Base-by-base conservation (phyloP, 139 green algal genomes). In the Coelastrella sp. region DNA sequence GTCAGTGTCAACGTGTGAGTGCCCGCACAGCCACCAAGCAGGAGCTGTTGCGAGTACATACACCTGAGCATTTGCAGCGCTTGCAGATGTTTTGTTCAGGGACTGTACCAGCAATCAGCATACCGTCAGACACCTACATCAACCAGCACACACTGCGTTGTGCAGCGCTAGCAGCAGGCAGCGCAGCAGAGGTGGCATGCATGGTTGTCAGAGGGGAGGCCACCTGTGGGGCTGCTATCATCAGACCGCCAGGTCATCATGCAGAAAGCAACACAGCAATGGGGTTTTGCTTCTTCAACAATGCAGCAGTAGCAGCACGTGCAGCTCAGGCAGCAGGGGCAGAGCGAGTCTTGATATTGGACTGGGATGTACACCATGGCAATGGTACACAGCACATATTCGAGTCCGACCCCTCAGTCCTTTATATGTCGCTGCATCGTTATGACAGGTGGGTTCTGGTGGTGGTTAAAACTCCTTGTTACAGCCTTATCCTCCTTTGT, bases 271-370 rank as follows among this genome's bases (percentile, higher is more conserved):
- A 79, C 43, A 79, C 71, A 64, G 90, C 94, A 34, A 96, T 96
- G 93, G 95, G 95, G 50, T 98, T 98, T 87, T 98, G 95, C 91
- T 96, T 96, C 82, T 97, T 93, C 93, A 98, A 98, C 91, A 96
- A 91, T 62, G 88, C 88, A 25, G 90, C 88, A 13, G 88, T 93
- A 41, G 90, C 93, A n/a, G 93, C 91, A 21, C 74, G 89, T 4
- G 91, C 90, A 23, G 91, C 91, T 1, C 89, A 91, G 64, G 34
- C 59, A 30, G 77, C 73, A 4, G 84, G 83, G 25, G 90, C 88
- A 2, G 67, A 90, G 71, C 84, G 89, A 0, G 91, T 96, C 50
- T 62, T 98, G 51, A 92, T 97, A 53, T 71, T 96, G 51, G 93
- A 97, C 87, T 96, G 90, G 91, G 91, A 94, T 81, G 86, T 97